Conservation (phyloP, 2,329 filamentous ascomycete genomes). For the Hymenotorrendiella dingleyae region DNA sequence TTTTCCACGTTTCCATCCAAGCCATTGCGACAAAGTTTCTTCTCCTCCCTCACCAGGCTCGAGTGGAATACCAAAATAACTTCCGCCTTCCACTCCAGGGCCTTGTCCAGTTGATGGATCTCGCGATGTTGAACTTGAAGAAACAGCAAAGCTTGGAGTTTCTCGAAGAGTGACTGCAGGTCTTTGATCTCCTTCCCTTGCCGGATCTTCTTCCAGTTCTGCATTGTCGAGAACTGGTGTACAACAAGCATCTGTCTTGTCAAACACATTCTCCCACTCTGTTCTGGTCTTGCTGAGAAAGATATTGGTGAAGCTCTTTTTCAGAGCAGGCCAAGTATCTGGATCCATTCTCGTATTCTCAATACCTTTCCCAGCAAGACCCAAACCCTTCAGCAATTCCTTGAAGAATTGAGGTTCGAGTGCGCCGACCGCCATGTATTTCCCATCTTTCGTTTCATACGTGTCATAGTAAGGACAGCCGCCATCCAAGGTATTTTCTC, state of each 20-base stretch:
- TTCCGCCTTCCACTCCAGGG: slow-evolving; percentile 55
- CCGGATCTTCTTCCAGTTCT: slow-evolving; percentile 54
- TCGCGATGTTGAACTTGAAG: slow-evolving; percentile 37
- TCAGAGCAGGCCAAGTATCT: slow-evolving; percentile 62
- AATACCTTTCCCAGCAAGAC: slow-evolving; percentile 46
- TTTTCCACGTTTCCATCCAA: slow-evolving; percentile 66
- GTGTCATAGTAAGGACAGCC: slow-evolving; percentile 86
- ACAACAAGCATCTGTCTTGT: slow-evolving; percentile 86
- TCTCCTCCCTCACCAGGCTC: slow-evolving; percentile 67
- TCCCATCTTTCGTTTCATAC: slow-evolving; percentile 75
- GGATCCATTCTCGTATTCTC: slow-evolving; percentile 52
- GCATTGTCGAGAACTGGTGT: slow-evolving; percentile 75
- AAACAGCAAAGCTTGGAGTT: slow-evolving; percentile 63
- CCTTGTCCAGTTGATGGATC: slow-evolving; percentile 48
- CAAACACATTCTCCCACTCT: slow-evolving; percentile 83
- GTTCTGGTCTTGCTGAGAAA: slow-evolving; percentile 66
- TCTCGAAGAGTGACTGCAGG: slow-evolving; percentile 62
- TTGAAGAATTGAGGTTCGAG: slow-evolving; percentile 83
- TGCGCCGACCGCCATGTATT: slow-evolving; percentile 82
- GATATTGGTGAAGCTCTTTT: slow-evolving; percentile 48
- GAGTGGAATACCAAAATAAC: slow-evolving; percentile 58
- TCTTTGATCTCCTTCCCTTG: slow-evolving; percentile 62
- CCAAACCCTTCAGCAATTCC: slow-evolving; percentile 60
- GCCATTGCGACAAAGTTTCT: slow-evolving; percentile 62
- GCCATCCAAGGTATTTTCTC: slow-evolving; percentile 74